Evolutionary conservation across 2,329 filamentous ascomycete genomes (phyloP), one percentile per base, ranked within the genome.

Genomic region (Bertia moriformis): DNA sequence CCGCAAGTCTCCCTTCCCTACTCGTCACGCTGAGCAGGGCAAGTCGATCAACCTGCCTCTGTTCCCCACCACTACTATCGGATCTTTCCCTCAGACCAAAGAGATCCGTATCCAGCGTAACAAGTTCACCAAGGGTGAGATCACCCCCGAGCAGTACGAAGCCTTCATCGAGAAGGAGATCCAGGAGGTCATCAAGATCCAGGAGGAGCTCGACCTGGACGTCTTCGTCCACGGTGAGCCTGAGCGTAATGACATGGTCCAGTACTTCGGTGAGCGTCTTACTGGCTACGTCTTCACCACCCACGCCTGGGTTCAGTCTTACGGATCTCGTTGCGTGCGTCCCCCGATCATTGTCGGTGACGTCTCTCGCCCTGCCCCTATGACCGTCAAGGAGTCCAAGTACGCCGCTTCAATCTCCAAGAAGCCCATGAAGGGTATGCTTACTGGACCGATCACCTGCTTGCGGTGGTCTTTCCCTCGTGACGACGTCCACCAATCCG

Each of bases 361-460:
- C 63, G 89, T 98, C 65, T 96, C 89, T 47, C 89, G 91, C 52
- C 91, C 91, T 49, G 81, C 79, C 51, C 83, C 91, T 51, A 98
- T 98, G 91, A 95, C 91, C 44, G 91, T 98, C 67, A 98, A 98
- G 83, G 91, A 98, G 77, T 93, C 85, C 66, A 94, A 96, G 74
- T 98, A 94, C 68, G 91, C 91, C 50, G 89, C 87, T 46, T 88
- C 83, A 41, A 77, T 95, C 63, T 89, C 88, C 62, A 89, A 83
- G 72, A 96, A 95, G 78, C 88, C 91, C 66, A 96, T 98, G 91
- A 98, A 98, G 85, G 91, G 91, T 63, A 98, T 98, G 91, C 79
- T 98, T 61, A 98, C 91, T 65, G 91, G 91, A 44, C 91, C 91
- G 52, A 93, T 98, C 69, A 98, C 91, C 57, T 98, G 91, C 70